These are phyloP conservation scores for Lachancea sp. DNA, from an alignment of 805 yeast genomes.

Conservation along the genomic window DNA sequence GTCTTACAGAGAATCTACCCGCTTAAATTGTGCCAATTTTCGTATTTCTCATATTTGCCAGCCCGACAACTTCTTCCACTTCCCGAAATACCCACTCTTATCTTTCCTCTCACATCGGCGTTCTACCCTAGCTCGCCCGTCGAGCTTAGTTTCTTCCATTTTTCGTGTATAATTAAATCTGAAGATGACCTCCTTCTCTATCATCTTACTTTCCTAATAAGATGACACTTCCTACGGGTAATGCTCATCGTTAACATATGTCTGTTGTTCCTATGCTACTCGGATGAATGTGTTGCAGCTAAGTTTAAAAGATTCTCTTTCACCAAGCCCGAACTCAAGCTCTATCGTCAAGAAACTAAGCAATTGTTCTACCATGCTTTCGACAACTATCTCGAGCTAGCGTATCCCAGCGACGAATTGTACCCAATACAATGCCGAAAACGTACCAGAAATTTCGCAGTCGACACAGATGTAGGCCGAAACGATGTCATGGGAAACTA, in stretches of 20 bases:
- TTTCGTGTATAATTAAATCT: too few species aligned
- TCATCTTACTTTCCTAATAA: too few species aligned
- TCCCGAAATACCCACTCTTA: too few species aligned
- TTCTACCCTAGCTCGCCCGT: too few species aligned
- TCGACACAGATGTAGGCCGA: conserved; percentile 48
- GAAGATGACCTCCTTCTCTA: too few species aligned
- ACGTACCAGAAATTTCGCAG: conserved; percentile 53
- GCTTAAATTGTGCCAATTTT: too few species aligned
- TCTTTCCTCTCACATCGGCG: too few species aligned
- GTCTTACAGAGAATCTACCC: too few species aligned
- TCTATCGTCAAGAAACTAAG: conserved; percentile 41
- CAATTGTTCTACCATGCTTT: conserved; percentile 68
- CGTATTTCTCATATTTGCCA: too few species aligned
- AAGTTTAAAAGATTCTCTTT: conserved; percentile 19
- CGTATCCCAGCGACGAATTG: conserved; percentile 79
- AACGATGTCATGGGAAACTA: conserved; percentile 86
- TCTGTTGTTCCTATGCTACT: background rate
- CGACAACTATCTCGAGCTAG: conserved; percentile 58
- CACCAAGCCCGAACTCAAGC: conserved; percentile 26
- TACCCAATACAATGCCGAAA: conserved; percentile 67
- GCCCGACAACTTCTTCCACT: too few species aligned
- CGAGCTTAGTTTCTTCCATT: too few species aligned
- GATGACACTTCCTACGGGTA: background rate
- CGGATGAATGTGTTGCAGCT: background rate
- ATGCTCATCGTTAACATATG: background rate